Conservation (phyloP, 768 basidiomycete genomes). For the Hirschioporus abietinus region DNA sequence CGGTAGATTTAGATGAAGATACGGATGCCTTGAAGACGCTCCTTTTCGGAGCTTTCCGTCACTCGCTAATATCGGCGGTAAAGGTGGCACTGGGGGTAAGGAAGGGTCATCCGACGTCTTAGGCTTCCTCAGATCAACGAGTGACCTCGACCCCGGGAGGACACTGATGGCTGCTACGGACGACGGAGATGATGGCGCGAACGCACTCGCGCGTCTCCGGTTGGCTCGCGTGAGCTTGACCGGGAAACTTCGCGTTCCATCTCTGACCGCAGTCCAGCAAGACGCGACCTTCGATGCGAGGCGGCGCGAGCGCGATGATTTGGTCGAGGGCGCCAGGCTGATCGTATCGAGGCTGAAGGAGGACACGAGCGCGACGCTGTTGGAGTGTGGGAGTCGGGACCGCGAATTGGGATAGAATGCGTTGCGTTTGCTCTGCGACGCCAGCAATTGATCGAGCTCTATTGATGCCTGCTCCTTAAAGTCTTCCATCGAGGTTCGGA, state of each 20-base stretch:
- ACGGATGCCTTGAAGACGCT: not conserved
- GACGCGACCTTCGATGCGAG: not conserved
- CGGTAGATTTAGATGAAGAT: conserved; percentile 3
- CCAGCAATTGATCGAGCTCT: conserved; percentile 1
- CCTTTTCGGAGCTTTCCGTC: not conserved
- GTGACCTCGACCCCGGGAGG: not conserved
- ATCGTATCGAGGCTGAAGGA: conserved; percentile 5
- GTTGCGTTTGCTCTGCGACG: not conserved
- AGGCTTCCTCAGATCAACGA: not conserved
- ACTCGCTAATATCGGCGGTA: not conserved
- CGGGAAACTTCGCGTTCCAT: not conserved
- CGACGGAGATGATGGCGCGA: not conserved
- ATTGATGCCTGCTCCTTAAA: not conserved
- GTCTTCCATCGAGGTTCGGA: not conserved
- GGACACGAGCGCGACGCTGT: not conserved
- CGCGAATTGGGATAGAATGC: not conserved
- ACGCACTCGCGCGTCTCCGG: not conserved
- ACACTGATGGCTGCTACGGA: not conserved
- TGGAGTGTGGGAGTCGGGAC: not conserved
- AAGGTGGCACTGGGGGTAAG: conserved; percentile 4
- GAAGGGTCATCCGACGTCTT: not conserved
- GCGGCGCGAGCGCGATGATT: not conserved
- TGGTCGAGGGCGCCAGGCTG: not conserved
- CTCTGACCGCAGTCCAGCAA: not conserved
- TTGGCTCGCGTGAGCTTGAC: not conserved